Base-by-base conservation (phyloP, 345 rosid genomes). In the Carallia pectinifolia region DNA sequence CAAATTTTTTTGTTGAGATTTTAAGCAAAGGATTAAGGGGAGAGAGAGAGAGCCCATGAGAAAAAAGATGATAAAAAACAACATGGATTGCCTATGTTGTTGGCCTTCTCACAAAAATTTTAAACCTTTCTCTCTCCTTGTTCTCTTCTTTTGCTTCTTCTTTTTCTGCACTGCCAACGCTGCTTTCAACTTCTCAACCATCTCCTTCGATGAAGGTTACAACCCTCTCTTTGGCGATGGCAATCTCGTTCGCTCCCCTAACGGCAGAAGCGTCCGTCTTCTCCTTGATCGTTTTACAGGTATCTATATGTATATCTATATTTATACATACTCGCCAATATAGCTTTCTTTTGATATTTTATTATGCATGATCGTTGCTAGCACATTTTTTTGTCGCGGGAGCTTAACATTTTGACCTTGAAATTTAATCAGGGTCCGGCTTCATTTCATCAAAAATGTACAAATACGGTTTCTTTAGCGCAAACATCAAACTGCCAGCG, bases 381-480 rank as follows among this genome's bases (percentile, higher is more conserved):
- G 12, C 50, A 44, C 59, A 23, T 55, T n/a, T 55, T 23, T 55
- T 7, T 12, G 31, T 55, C 27, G 23, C 31, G 13, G 13, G 30
- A 19, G 27, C 30, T 7, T 55, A 55, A 29, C 27, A n/a, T 23
- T 6, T 19, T 55, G 30, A 5, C 5, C 2, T 55, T 31, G 27
- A 3, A 8, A 7, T 12, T 55, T n/a, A 17, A 62, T 52, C 79
- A 90, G 99, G 99, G 53, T 78, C 98, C 4, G 99, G 99, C 5
- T 92, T 95, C 65, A 85, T 92, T 34, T 95, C 99, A 2, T 89
- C 98, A 16, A 90, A 78, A 55, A 81, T 89, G 90, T 89, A 95
- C 37, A 76, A 82, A 10, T 89, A 95, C 69, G 99, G 97, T 58
- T 86, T 90, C 82, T 90, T 90, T 65, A 90, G 96, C 77, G 94